Evolutionary conservation across 208 protist species (phyloP), one percentile per base, ranked within the genome.

Genomic region (Naegleria lovaniensis): DNA sequence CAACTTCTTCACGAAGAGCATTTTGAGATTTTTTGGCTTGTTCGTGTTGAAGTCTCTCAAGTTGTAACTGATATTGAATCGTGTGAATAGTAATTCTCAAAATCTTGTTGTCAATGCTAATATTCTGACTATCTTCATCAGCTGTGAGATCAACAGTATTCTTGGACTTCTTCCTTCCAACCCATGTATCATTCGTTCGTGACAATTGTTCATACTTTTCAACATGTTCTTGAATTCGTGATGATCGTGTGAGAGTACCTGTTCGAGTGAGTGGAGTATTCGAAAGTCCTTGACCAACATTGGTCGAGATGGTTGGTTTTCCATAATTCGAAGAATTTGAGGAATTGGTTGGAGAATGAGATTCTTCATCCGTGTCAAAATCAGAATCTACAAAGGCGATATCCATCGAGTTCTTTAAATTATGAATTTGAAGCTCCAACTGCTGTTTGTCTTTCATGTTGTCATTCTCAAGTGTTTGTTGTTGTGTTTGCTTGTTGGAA

Each of bases 121-220:
- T 15, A 29, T 15, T 67, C 22, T 67, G 19, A 67, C 19, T 29
- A 13, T 67, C 55, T 15, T 67, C 55, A 48, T 48, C 43, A 7
- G 43, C 1, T 48, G 7, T 7, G 2, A 67, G 22, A 15, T 29
- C 22, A 29, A 29, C 19, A 29, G 19, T 13, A 67, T 29, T 29
- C 55, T 67, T 58, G 51, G 51, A 58, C 15, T 58, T 67, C 2
- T 67, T 67, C 2, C 55, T 4, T 15, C 19, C 55, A 67, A 67
- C 22, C 11, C 55, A 4, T 29, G 55, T 22, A 67, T 15, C 11
- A 67, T 67, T 67, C 11, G 19, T 67, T 67, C 55, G 11, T 29
- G 55, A 67, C 22, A 79, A 79, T 79, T 79, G 67, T 79, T 79
- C 67, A 79, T 79, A 79, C 67, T 36, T 79, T 79, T 79, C 67